Conservation (phyloP, 2,329 filamentous ascomycete species). For the Alternaria viburni region DNA sequence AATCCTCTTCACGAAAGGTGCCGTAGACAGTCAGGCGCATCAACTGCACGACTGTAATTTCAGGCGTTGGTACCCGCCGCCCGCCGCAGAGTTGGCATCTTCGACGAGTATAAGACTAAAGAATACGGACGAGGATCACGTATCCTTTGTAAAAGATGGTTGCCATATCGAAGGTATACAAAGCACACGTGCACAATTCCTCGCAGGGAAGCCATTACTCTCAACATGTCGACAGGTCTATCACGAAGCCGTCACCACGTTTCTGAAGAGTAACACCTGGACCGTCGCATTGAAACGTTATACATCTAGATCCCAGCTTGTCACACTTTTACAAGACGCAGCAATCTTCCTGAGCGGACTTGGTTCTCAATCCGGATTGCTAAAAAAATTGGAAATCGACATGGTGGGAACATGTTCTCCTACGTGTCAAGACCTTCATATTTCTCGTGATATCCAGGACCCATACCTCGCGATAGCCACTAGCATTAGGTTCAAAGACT, state of each 20-base stretch:
- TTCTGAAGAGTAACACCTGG: background rate
- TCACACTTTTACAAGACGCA: background rate
- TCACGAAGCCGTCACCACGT: background rate
- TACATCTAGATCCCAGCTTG: background rate
- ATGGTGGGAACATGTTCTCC: background rate
- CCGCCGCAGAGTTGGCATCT: background rate
- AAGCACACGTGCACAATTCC: background rate
- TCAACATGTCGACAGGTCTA: background rate
- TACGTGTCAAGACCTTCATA: background rate
- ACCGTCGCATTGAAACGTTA: background rate
- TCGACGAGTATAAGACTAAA: background rate
- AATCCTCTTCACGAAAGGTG: background rate
- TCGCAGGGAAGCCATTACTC: background rate
- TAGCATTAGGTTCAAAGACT: background rate
- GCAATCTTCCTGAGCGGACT: background rate
- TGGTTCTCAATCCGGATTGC: background rate
- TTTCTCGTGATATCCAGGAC: background rate
- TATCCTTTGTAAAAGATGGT: background rate
- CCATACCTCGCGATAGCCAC: background rate
- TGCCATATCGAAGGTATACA: background rate
- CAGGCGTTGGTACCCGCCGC: background rate
- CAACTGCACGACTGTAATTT: background rate
- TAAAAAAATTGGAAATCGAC: background rate
- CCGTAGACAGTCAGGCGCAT: background rate
- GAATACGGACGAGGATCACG: background rate